Evolutionary conservation across 805 yeast species (phyloP).

Genomic region (Yamadazyma sp.): DNA sequence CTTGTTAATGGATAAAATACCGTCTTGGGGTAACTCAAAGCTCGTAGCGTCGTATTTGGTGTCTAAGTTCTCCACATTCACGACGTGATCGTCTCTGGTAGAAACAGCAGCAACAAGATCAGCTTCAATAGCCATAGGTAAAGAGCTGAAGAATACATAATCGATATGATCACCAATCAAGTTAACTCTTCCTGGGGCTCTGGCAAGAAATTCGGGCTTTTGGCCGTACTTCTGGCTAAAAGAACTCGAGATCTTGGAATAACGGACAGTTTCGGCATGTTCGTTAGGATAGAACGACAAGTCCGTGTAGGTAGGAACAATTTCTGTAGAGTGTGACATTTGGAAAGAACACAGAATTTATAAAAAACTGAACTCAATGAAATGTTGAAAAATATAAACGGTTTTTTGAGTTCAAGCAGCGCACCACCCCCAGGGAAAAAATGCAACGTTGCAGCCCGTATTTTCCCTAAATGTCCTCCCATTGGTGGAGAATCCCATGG

Average conservation of each 20-base stretch:
- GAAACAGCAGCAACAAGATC: constrained; percentile 59
- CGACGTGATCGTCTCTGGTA: constrained; percentile 9
- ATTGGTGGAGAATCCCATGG: constrained; percentile 9
- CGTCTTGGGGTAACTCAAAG: constrained; percentile 44
- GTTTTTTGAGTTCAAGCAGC: constrained; percentile 3
- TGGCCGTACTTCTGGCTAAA: constrained; percentile 26
- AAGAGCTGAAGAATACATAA: constrained; percentile 62
- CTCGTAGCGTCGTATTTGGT: constrained; percentile 32
- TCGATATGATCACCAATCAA: constrained; percentile 76
- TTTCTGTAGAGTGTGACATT: constrained; percentile 3
- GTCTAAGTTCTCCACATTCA: constrained; percentile 34
- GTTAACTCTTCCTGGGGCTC: constrained; percentile 78
- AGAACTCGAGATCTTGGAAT: constrained; percentile 20
- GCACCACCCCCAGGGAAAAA: constrained; percentile 3
- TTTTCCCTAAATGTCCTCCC: too few relatives aligned
- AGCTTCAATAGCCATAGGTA: constrained; percentile 71
- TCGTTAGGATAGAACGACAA: constrained; percentile 36
- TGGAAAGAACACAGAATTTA: neutral
- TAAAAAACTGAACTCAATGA: neutral
- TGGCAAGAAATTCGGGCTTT: constrained; percentile 47
- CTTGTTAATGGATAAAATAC: constrained; percentile 47
- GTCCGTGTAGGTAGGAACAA: constrained; percentile 36
- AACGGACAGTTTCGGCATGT: constrained; percentile 26
- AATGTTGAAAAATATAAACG: constrained; percentile 4
- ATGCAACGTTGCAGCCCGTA: constrained; percentile 22